Percentiles rank a stretch among this genome's conserved stretches.
These are phyloP conservation scores for Sideroxylon spinosum DNA, from an alignment of 179 eudicot genomes.

Conservation along the genomic window DNA sequence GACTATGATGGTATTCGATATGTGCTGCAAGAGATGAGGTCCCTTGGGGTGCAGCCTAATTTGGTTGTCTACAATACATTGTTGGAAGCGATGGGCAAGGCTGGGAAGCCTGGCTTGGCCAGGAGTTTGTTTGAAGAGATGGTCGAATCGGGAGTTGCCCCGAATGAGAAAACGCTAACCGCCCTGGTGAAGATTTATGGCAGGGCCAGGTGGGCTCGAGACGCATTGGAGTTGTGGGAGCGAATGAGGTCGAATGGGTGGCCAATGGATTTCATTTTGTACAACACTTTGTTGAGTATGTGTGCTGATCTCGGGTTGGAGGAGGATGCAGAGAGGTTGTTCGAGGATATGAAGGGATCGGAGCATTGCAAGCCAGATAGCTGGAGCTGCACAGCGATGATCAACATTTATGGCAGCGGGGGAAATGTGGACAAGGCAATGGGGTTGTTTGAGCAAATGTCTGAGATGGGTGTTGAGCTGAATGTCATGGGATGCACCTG, in stretches of 20 bases:
- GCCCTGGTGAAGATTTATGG: constrained; percentile 83
- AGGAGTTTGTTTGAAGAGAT: constrained; percentile 88
- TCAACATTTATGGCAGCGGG: constrained; percentile 78
- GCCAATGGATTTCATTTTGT: constrained; percentile 88
- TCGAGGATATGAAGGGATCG: constrained; percentile 81
- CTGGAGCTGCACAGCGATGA: constrained; percentile 93
- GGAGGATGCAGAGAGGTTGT: constrained; percentile 78
- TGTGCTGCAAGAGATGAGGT: constrained; percentile 83
- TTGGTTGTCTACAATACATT: constrained; percentile 87
- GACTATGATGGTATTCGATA: constrained; percentile 89
- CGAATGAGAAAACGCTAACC: constrained; percentile 77
- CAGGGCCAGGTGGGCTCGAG: constrained; percentile 83
- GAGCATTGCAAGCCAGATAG: constrained; percentile 65
- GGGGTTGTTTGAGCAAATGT: constrained; percentile 70
- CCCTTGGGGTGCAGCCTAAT: constrained; percentile 73
- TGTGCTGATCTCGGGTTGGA: constrained; percentile 93
- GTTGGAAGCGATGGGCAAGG: constrained; percentile 91
- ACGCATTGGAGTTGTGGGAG: constrained; percentile 83
- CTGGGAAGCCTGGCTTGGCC: constrained; percentile 93
- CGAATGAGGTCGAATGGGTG: constrained; percentile 76
- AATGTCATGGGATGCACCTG: constrained; percentile 96
- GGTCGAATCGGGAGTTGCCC: constrained; percentile 66
- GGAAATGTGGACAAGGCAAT: constrained; percentile 85
- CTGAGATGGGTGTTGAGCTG: constrained; percentile 47
- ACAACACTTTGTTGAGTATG: constrained; percentile 90